These are phyloP conservation scores for Phytophthora quininea DNA, from an alignment of 352 stramenopile genomes.

Conservation along the genomic window DNA sequence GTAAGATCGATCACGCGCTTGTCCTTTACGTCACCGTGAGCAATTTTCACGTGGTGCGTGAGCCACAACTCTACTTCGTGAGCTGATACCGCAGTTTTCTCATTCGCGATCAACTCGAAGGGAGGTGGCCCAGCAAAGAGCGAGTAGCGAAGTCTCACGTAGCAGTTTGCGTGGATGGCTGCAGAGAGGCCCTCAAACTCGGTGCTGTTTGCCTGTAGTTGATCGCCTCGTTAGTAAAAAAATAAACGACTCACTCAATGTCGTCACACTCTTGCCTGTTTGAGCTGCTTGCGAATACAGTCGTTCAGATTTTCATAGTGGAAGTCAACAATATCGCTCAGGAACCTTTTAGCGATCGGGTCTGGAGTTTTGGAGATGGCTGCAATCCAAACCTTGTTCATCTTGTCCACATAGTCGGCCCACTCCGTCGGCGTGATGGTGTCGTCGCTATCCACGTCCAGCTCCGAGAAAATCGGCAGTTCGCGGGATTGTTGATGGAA, in stretches of 20 bases:
- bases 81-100: conserved; percentile 15
- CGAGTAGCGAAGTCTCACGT: conserved; percentile 61
- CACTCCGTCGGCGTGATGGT: conserved; percentile 27
- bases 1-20: conserved; percentile 22
- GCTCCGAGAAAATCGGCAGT: conserved; percentile 24
- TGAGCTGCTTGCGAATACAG: conserved; percentile 30
- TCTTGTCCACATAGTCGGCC: conserved; percentile 30
- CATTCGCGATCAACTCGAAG: conserved; percentile 47
- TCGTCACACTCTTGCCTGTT: conserved; percentile 10
- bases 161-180: conserved; percentile 40
- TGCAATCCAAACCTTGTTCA: conserved; percentile 18
- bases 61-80: conserved; percentile 41
- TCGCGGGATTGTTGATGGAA: conserved; percentile 7
- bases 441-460: conserved; percentile 32
- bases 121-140: conserved; percentile 40
- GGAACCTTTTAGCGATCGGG: conserved; percentile 13
- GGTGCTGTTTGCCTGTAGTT: conserved; percentile 12
- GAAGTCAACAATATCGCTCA: conserved; percentile 34
- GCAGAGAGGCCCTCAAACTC: conserved; percentile 23
- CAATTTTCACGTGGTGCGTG: conserved; percentile 23
- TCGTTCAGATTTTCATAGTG: conserved; percentile 41
- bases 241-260: background rate
- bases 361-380: conserved; percentile 26
- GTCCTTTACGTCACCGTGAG: conserved; percentile 23
- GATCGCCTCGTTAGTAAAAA: too few relatives aligned